Conservation (phyloP, 805 yeast species). For the Schizosaccharomyces lindneri region DNA sequence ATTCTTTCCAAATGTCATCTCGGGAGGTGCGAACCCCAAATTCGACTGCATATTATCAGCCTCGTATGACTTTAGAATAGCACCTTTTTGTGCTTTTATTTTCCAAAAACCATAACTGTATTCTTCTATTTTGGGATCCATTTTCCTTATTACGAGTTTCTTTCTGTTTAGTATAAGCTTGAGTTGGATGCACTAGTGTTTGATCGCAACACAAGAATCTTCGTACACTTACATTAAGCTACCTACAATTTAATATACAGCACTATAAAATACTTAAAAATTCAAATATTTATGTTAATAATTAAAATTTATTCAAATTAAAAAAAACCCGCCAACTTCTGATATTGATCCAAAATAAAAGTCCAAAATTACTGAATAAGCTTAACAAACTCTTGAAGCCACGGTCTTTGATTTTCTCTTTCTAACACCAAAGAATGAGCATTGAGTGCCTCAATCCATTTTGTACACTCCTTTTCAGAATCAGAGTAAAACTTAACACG, state of each 20-base stretch:
- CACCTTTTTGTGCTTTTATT: constrained; percentile 42
- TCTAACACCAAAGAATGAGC: background rate
- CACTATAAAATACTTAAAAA: too few species aligned
- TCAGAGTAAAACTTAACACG: background rate
- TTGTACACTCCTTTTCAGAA: background rate
- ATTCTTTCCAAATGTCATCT: constrained; percentile 88
- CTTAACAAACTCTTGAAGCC: background rate
- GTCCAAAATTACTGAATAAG: background rate
- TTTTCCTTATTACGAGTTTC: background rate
- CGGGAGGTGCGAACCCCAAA: constrained; percentile 69
- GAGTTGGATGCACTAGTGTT: too few species aligned
- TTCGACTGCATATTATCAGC: constrained; percentile 39
- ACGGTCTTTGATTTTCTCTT: background rate
- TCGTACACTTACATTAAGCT: too few species aligned
- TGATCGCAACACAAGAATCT: too few species aligned
- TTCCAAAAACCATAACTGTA: constrained; percentile 25
- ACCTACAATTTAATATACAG: too few species aligned
- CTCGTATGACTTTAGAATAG: constrained; percentile 52
- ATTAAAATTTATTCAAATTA: background rate
- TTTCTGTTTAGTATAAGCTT: background rate
- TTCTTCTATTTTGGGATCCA: background rate
- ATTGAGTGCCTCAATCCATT: background rate
- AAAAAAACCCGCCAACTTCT: too few species aligned
- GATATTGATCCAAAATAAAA: background rate
- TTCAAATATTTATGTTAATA: background rate